Evolutionary conservation across 371 early-diverging fungal genomes (phyloP), one percentile per base, ranked within the genome.

Genomic region (Mucor sp.): DNA sequence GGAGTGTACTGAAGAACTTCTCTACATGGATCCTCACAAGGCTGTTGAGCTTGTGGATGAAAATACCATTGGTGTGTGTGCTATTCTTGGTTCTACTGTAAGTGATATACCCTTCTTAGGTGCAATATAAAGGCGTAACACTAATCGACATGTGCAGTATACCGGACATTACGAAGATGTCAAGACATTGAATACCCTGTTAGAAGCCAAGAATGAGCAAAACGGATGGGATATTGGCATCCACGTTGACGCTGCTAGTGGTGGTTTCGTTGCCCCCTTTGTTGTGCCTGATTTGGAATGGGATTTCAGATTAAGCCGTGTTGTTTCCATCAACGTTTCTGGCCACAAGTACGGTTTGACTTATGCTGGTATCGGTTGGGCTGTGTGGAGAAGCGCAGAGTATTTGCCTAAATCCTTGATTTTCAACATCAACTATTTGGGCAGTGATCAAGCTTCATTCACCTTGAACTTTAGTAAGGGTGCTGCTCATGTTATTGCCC

Each of bases 101-200:
- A 73, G 73, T 70, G 14, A 30, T 35, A 47, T 14, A 14, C n/a
- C 8, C 25, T 59, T 11, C n/a, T 19, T 27, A 30, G 2, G 4
- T 30, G 14, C 30, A 35, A 6, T 4, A 35, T 9, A 35, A 30
- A 30, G 9, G 35, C 9, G n/a, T n/a, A n/a, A 35, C 1, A 35
- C 35, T 35, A 8, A 35, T 35, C 2, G 9, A 35, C 8, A n/a
- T 21, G 8, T 39, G 2, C 68, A 77, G 78, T 94, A 90, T 72
- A 94, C 93, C 6, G 93, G 93, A 60, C 91, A 93, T 67, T 93
- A 87, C 68, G 94, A 94, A 71, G 85, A 89, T 70, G 91, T 90
- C 19, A 74, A 84, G 55, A 80, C 72, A n/a, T 78, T 93, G 72
- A 75, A 85, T 53, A 74, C 84, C 6, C 76, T 86, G 21, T 77